phyloP scores from a whole-genome alignment of 768 basidiomycete genomes.

The Baorangia bicolor region DNA sequence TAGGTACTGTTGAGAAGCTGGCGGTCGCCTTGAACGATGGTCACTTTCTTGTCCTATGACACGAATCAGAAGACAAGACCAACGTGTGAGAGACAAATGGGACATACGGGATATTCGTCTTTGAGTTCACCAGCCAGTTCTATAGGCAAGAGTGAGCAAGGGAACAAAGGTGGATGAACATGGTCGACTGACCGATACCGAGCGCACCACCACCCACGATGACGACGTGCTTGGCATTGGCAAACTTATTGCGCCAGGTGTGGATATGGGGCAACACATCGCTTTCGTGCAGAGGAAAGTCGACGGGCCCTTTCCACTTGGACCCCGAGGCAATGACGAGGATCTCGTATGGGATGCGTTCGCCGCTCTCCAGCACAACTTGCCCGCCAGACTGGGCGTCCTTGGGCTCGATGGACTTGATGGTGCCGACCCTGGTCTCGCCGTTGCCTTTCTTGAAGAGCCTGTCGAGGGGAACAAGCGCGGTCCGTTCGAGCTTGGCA shows the following conservation, averaged over 20 bases:
- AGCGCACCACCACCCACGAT: conserved; percentile 59
- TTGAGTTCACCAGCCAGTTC: conserved; percentile 47
- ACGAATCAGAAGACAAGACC: conserved; percentile 10
- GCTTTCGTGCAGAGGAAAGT: conserved; percentile 39
- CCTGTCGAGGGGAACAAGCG: conserved; percentile 52
- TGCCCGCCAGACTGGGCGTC: conserved; percentile 39
- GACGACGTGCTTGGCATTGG: conserved; percentile 41
- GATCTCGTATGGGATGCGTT: conserved; percentile 48
- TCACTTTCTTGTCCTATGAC: conserved; percentile 43
- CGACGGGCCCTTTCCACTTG: conserved; percentile 49
- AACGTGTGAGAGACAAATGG: background rate
- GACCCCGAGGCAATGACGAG: conserved; percentile 63
- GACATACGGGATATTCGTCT: conserved; percentile 40
- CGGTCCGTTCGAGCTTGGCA: conserved; percentile 40
- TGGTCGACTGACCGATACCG: conserved; percentile 41
- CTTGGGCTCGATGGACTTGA: conserved; percentile 40
- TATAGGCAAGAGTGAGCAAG: conserved; percentile 14
- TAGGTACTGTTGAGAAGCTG: conserved; percentile 59
- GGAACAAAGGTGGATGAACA: background rate
- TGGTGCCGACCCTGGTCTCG: conserved; percentile 33
- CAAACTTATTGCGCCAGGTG: conserved; percentile 34
- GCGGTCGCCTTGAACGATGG: conserved; percentile 56
- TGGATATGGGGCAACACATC: conserved; percentile 32
- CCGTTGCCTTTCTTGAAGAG: conserved; percentile 49
- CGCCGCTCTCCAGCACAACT: conserved; percentile 50